Evolutionary conservation across 306 rosid genomes (phyloP).

Genomic region (Cicer arietinum): DNA sequence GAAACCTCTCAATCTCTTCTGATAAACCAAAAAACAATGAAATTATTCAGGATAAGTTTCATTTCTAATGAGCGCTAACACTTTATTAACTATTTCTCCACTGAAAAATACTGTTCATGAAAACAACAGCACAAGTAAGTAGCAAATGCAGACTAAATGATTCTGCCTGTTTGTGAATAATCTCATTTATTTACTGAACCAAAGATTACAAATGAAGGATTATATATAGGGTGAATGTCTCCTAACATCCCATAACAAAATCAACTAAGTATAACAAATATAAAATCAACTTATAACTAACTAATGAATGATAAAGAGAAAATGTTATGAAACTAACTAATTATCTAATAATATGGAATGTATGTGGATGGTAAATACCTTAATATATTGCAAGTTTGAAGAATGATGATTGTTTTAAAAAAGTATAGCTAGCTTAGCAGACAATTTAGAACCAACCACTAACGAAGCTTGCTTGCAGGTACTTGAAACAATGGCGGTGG

Average conservation of each 20-base stretch:
- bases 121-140: constrained; percentile 32
- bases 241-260: too few relatives aligned
- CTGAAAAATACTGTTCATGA: background rate
- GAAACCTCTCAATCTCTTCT: constrained; percentile 48
- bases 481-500: constrained; percentile 28
- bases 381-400: constrained; percentile 26
- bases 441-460: background rate
- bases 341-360: background rate
- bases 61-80: background rate
- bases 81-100: background rate
- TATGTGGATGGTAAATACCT: constrained; percentile 46
- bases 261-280: too few relatives aligned
- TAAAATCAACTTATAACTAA: too few relatives aligned
- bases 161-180: background rate
- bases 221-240: too few relatives aligned
- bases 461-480: too few relatives aligned
- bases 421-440: background rate
- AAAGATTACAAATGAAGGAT: too few relatives aligned
- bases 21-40: constrained; percentile 32
- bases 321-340: too few relatives aligned
- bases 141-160: constrained; percentile 1
- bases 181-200: too few relatives aligned
- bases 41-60: background rate
- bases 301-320: too few relatives aligned
- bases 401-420: constrained; percentile 20